Evolutionary conservation across 257 asterid genomes (phyloP).

Genomic region (Ligustrum vulgare): DNA sequence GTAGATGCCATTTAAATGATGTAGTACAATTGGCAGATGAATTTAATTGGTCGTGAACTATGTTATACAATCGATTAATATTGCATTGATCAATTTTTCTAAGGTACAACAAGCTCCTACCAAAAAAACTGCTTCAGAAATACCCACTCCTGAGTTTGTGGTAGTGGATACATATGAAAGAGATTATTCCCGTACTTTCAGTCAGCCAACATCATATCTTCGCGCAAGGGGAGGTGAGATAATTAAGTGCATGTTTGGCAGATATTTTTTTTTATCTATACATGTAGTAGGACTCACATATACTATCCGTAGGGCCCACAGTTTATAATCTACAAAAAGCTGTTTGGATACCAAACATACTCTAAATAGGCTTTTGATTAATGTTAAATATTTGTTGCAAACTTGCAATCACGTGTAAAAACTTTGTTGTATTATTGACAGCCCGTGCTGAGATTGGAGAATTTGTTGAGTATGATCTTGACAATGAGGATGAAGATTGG

Average conservation of each 20-base stretch:
- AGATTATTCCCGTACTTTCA: slow-evolving; percentile 88
- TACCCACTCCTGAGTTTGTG: slow-evolving; percentile 92
- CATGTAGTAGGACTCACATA: too few relatives aligned
- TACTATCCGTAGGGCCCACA: too few relatives aligned
- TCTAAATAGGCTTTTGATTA: slow-evolving; percentile 11
- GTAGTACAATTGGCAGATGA: slow-evolving; percentile 10
- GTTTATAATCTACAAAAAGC: too few relatives aligned
- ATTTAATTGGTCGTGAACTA: slow-evolving; percentile 8
- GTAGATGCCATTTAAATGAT: slow-evolving; percentile 11
- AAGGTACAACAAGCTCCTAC: slow-evolving; percentile 67
- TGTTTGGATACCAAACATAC: too few relatives aligned
- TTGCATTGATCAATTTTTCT: slow-evolving; percentile 15
- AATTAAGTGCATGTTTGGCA: background rate
- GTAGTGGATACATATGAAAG: slow-evolving; percentile 94
- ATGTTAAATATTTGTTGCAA: slow-evolving; percentile 13
- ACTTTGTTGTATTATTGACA: slow-evolving; percentile 38
- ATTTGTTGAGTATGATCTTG: slow-evolving; percentile 97
- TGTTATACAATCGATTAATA: slow-evolving; percentile 14
- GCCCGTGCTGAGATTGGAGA: slow-evolving; percentile 98
- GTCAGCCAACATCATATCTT: slow-evolving; percentile 83
- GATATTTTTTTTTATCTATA: too few relatives aligned
- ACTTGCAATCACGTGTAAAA: slow-evolving; percentile 12
- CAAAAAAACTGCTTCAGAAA: slow-evolving; percentile 79
- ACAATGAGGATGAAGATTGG: slow-evolving; percentile 99
- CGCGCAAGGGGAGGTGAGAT: slow-evolving; percentile 93